Conservation (phyloP, 106 monocot species). For the Vanilla planifolia region DNA sequence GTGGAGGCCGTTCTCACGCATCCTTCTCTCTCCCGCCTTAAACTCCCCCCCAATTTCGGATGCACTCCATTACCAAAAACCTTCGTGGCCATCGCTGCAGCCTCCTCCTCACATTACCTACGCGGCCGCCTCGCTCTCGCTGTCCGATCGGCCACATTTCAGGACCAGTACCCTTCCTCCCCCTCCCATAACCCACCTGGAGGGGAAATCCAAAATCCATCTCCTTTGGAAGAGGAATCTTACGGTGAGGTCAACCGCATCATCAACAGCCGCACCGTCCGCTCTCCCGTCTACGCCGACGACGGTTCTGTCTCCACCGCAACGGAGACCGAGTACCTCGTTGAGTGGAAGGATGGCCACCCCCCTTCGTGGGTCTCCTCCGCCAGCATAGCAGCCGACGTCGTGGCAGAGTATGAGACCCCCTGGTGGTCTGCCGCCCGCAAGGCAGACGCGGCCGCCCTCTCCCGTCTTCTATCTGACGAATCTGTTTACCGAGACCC, state of each 20-base stretch:
- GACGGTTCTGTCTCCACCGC: slow-evolving; percentile 28
- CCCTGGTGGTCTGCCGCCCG: slow-evolving; percentile 90
- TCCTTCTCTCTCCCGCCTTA: slow-evolving; percentile 15
- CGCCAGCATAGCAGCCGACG: slow-evolving; percentile 58
- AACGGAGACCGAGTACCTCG: slow-evolving; percentile 48
- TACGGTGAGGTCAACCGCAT: slow-evolving; percentile 76
- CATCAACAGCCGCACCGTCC: slow-evolving; percentile 58
- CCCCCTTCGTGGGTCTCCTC: slow-evolving; percentile 58
- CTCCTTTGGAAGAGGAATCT: slow-evolving; percentile 28
- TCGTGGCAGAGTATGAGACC: slow-evolving; percentile 82
- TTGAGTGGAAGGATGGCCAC: slow-evolving; percentile 85
- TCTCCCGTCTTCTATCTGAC: slow-evolving; percentile 42
- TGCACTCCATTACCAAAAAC: not conserved
- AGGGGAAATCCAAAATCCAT: not conserved
- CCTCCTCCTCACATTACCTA: not conserved
- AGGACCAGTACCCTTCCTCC: slow-evolving; percentile 34
- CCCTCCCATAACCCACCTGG: not conserved
- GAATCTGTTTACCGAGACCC: slow-evolving; percentile 40
- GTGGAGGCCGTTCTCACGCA: slow-evolving; percentile 11
- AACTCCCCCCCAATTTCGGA: not conserved
- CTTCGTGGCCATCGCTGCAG: not conserved
- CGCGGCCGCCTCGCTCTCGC: not conserved
- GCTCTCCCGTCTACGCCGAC: slow-evolving; percentile 17
- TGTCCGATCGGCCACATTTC: slow-evolving; percentile 24
- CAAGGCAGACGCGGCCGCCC: slow-evolving; percentile 47